These are phyloP conservation scores for Colletotrichum somersetense DNA, from an alignment of 2,329 filamentous ascomycete species.

Conservation along the genomic window DNA sequence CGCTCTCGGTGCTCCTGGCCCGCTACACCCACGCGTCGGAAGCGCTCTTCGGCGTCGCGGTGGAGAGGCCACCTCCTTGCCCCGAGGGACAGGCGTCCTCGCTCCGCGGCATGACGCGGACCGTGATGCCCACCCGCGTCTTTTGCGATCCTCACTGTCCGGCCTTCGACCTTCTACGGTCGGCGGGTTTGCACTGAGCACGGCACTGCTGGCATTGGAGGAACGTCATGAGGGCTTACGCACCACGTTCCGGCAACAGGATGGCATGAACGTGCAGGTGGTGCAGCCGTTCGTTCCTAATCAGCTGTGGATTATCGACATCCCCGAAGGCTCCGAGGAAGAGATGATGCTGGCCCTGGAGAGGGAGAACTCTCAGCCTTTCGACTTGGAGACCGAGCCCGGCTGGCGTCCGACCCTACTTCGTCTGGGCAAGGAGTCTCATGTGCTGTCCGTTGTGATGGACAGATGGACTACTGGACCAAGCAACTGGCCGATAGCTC, in stretches of 20 bases:
- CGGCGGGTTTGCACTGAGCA: constrained; percentile 4
- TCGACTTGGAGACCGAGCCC: constrained; percentile 8
- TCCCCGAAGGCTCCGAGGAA: not conserved
- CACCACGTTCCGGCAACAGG: constrained; percentile 40
- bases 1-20: constrained; percentile 28
- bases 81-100: not conserved
- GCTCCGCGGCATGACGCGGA: not conserved
- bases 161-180: constrained; percentile 9
- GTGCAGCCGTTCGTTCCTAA: constrained; percentile 27
- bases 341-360: not conserved
- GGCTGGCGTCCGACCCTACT: constrained; percentile 38
- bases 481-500: constrained; percentile 40
- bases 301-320: constrained; percentile 3
- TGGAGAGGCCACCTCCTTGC: not conserved
- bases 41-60: constrained; percentile 24
- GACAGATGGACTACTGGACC: constrained; percentile 46
- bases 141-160: constrained; percentile 14
- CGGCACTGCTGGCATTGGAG: constrained; percentile 41
- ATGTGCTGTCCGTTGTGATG: constrained; percentile 13
- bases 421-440: not conserved
- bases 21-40: constrained; percentile 27
- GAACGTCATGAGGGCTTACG: constrained; percentile 43
- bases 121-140: constrained; percentile 32
- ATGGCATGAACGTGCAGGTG: constrained; percentile 4
- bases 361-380: not conserved